Evolutionary conservation across 495 filamentous ascomycete genomes (phyloP).

Genomic region (Xylaria flabelliformis): DNA sequence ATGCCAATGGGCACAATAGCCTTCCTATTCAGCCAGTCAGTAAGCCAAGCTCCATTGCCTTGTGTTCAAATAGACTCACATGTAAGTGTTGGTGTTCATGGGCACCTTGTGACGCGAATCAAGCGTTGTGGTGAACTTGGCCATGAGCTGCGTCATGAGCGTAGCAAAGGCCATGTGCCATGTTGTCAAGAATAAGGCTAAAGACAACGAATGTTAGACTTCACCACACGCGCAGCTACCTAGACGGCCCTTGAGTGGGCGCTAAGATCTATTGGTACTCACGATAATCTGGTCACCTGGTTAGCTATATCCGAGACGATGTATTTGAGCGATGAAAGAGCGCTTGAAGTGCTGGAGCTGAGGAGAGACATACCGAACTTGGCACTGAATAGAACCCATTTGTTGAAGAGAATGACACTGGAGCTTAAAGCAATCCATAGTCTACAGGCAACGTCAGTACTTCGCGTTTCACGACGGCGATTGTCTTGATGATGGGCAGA

Average conservation of each 20-base stretch:
- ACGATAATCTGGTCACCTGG: slow-evolving; percentile 25
- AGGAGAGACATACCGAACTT: slow-evolving; percentile 68
- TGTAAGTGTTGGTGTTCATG: slow-evolving; percentile 78
- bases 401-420: slow-evolving; percentile 85
- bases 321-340: background rate
- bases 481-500: slow-evolving; percentile 11
- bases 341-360: background rate
- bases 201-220: slow-evolving; percentile 33
- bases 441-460: slow-evolving; percentile 47
- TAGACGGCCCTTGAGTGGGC: background rate
- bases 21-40: slow-evolving; percentile 78
- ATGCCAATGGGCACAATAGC: slow-evolving; percentile 89
- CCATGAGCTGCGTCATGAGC: slow-evolving; percentile 76
- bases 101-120: slow-evolving; percentile 77
- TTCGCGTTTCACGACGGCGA: slow-evolving; percentile 30
- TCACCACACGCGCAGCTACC: background rate
- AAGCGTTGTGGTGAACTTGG: slow-evolving; percentile 71
- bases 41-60: slow-evolving; percentile 71
- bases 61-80: slow-evolving; percentile 50
- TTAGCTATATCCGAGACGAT: slow-evolving; percentile 2
- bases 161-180: slow-evolving; percentile 82
- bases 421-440: slow-evolving; percentile 82
- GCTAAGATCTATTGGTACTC: slow-evolving; percentile 42
- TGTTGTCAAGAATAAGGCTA: slow-evolving; percentile 73
- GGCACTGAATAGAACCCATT: slow-evolving; percentile 75